These are phyloP conservation scores for Penicillium sp. DNA, from an alignment of 2,329 filamentous ascomycete genomes.

Conservation along the genomic window DNA sequence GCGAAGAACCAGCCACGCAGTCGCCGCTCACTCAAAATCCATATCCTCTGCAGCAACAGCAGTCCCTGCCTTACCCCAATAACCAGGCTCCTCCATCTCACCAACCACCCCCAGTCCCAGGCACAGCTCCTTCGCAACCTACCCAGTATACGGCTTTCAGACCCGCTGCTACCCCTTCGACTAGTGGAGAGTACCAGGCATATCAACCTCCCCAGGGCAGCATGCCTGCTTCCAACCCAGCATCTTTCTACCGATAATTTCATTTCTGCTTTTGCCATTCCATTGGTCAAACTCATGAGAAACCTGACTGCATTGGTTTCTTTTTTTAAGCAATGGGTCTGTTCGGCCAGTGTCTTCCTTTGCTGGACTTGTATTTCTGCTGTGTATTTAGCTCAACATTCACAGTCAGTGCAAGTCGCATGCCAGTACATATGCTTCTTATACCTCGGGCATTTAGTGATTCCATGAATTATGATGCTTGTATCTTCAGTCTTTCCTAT, in stretches of 20 bases:
- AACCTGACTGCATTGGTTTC: background rate
- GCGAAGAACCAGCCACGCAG: conserved; percentile 28
- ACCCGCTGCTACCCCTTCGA: conserved; percentile 19
- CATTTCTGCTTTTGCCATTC: background rate
- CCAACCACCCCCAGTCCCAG: conserved; percentile 34
- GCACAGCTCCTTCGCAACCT: conserved; percentile 23
- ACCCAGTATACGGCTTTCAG: conserved; percentile 32
- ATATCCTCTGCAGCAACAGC: conserved; percentile 22
- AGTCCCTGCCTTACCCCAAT: conserved; percentile 30
- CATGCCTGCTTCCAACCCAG: conserved; percentile 32
- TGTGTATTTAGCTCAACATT: conserved; percentile 13
- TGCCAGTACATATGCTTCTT: conserved; percentile 18
- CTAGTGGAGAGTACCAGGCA: conserved; percentile 32
- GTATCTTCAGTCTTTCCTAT: no score
- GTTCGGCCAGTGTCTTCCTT: conserved; percentile 3
- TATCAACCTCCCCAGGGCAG: conserved; percentile 34
- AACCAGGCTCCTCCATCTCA: conserved; percentile 31
- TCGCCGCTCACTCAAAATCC: conserved; percentile 12
- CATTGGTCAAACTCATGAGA: background rate
- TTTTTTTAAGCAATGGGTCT: no score
- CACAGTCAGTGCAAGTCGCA: conserved; percentile 9
- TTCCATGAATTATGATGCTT: conserved; percentile 3
- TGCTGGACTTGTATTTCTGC: conserved; percentile 6
- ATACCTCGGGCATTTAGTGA: conserved; percentile 7
- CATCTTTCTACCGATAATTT: conserved; percentile 36